These are phyloP conservation scores for Fraxinus dipetala DNA, from an alignment of 305 asterid species.

Conservation along the genomic window DNA sequence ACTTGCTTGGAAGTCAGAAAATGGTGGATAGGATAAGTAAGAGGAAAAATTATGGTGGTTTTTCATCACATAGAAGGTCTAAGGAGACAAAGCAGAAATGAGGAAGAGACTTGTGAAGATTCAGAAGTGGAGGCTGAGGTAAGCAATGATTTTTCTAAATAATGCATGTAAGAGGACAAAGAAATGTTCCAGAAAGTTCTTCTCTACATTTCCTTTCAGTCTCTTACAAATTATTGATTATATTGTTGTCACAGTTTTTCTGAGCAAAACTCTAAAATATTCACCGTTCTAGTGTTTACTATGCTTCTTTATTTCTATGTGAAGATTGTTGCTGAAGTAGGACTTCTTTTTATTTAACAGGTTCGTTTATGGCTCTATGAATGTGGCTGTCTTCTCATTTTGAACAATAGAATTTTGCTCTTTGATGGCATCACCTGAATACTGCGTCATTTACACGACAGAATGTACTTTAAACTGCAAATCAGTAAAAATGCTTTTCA, in stretches of 20 bases:
- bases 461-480: neutral
- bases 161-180: neutral
- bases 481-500: neutral
- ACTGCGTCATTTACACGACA: neutral
- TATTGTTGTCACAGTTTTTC: neutral
- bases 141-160: slow-evolving; percentile 20
- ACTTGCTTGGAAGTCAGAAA: slow-evolving; percentile 73
- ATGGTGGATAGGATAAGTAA: slow-evolving; percentile 93
- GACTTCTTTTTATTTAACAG: neutral
- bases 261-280: neutral
- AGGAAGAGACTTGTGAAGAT: slow-evolving; percentile 63
- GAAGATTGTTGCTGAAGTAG: neutral
- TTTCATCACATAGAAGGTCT: slow-evolving; percentile 48
- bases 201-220: neutral
- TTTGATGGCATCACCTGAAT: neutral
- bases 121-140: slow-evolving; percentile 94
- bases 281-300: neutral
- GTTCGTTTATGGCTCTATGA: neutral
- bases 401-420: neutral
- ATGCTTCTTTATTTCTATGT: neutral
- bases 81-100: slow-evolving; percentile 63
- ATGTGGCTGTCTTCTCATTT: neutral
- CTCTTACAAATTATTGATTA: neutral
- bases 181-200: neutral
- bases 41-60: slow-evolving; percentile 69